Evolutionary conservation across 495 filamentous ascomycete species (phyloP), one percentile per base, ranked within the genome.

Genomic region (Aspergillus olivimuriae): DNA sequence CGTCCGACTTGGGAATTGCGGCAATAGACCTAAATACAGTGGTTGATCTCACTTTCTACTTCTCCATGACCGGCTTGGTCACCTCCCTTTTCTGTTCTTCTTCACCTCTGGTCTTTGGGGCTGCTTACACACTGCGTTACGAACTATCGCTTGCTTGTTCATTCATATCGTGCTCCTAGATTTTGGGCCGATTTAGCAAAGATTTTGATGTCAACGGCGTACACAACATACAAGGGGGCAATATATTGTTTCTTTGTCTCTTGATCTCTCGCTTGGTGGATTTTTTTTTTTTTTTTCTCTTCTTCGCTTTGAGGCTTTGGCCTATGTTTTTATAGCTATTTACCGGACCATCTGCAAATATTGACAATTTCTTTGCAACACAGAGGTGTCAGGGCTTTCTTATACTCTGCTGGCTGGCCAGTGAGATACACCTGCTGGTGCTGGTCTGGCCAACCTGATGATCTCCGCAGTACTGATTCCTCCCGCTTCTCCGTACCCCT

Each of bases 1-100:
- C 84, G 83, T 66, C 92, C 92, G 39, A 75, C 72, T 39, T 89
- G 88, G 89, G 75, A 77, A 57, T 76, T 90, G 78, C 53, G 61
- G 41, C 57, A 58, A 36, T 65, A 55, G 46, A 46, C 38, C 41
- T 51, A 39, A 24, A 33, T 43, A 23, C 20, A 42, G 19, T 15
- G 34, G 30, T 42, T 22, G 17, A 7, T 8, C 17, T 30, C 34
- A 35, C 20, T 36, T 14, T 45, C 34, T 51, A 28, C 28, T 38
- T 32, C 33, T 55, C 41, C 41, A 39, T 57, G 51, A 61, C 51
- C 65, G 51, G 60, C 67, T 54, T n/a, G n/a, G n/a, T n/a, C n/a
- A n/a, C 60, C 51, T 57, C 49, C 57, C 52, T 47, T 57, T 28
- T 58, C 39, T n/a, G n/a, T n/a, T n/a, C n/a, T n/a, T n/a, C n/a